Evolutionary conservation across 306 rosid species (phyloP), one percentile per base, ranked within the genome.

Genomic region (Psophocarpus tetragonolobus): DNA sequence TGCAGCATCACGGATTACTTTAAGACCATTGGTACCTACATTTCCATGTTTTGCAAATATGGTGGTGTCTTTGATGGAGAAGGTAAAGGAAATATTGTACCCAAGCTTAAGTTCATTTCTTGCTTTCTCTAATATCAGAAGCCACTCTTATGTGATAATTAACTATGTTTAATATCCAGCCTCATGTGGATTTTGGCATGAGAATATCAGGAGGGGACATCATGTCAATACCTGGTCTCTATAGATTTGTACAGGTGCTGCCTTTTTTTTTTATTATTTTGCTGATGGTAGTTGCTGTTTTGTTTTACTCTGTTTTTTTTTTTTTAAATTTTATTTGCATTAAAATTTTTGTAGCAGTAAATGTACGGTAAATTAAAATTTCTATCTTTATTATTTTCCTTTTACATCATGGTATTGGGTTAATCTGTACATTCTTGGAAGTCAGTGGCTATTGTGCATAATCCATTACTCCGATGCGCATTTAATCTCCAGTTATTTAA

Each of bases 21-120:
- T 94, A 79, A 92, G 90, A 81, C 97, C 98, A 83, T 86, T 94
- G 33, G 97, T 92, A 51, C 92, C 98, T n/a, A 84, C 91, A n/a
- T 83, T 94, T 80, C 98, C 98, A 4, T 94, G 98, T 82, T 94
- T 94, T 53, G 89, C 91, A 35, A 92, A 84, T 81, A 83, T 88
- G 74, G 81, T 83, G 20, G 84, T 88, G 7, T 94, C 95, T 30
- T 92, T 94, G 90, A 78, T 94, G 93, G 97, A 94, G 78, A 92
- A 91, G 92, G 98, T 92, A 82, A 56, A 83, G 62, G 57, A 67
- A 79, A 65, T 71, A 61, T 21, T 12, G 4, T 54, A 61, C 20
- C 20, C 76, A 64, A 53, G n/a, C 33, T 26, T 47, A 54, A 27
- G 42, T 73, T 53, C 30, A 53, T 62, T 53, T 41, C 68, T 45